These are phyloP conservation scores for Clausena lansium DNA, from an alignment of 345 rosid genomes.

Conservation along the genomic window DNA sequence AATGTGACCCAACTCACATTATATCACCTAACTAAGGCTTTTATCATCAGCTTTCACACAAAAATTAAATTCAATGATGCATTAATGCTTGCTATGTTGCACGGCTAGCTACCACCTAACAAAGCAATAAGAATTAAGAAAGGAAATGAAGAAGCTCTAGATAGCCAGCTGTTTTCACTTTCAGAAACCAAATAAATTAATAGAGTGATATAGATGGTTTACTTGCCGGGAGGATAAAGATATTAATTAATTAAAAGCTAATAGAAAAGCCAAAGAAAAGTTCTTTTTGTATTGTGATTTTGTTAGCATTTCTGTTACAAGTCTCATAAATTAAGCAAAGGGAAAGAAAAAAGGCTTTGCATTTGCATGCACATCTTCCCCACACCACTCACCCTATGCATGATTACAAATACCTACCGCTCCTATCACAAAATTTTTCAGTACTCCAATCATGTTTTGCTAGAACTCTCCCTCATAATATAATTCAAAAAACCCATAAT, in stretches of 20 bases:
- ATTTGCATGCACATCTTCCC: slow-evolving; percentile 5
- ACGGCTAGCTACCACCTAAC: slow-evolving; percentile 4
- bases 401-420: slow-evolving; percentile 27
- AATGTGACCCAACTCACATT: neutral
- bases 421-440: neutral
- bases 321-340: slow-evolving; percentile 9
- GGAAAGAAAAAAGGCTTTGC: neutral
- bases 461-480: neutral
- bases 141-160: neutral
- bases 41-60: neutral
- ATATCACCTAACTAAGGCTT: neutral
- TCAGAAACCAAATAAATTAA: slow-evolving; percentile 8
- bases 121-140: neutral
- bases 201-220: neutral
- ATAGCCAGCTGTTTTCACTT: slow-evolving; percentile 20
- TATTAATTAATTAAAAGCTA: neutral
- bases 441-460: neutral
- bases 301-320: neutral
- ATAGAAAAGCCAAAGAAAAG: neutral
- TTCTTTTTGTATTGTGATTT: neutral
- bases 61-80: neutral
- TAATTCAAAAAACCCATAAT: neutral
- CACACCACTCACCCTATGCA: slow-evolving; percentile 11
- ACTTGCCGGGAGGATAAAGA: slow-evolving; percentile 31
- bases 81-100: neutral